Percentiles rank a stretch among this genome's conserved stretches.
phyloP scores from a whole-genome alignment of 176 grass and related monocot species.

The Hyparrhenia diplandra region DNA sequence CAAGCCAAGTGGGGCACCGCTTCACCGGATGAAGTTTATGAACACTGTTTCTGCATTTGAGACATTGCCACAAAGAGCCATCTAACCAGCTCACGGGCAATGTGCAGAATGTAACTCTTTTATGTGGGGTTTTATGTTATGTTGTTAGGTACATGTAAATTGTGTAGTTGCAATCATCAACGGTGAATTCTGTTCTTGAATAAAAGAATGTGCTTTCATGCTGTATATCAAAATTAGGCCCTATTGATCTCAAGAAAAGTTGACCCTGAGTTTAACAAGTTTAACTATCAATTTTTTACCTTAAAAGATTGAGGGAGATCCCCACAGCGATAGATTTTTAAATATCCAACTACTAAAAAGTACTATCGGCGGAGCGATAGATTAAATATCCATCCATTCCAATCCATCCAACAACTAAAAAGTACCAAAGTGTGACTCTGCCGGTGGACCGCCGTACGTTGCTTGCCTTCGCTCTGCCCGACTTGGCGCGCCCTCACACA shows the following conservation, averaged over 20 bases:
- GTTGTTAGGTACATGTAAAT: conserved; percentile 9
- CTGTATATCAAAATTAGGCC: background rate
- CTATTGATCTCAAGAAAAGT: background rate
- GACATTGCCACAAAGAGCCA: conserved; percentile 80
- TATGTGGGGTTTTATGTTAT: background rate
- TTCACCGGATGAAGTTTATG: conserved; percentile 85
- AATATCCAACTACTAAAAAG: no score
- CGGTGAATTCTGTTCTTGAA: background rate
- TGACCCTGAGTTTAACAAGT: background rate
- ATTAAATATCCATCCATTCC: no score
- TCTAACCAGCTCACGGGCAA: conserved; percentile 12
- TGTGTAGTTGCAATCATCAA: background rate
- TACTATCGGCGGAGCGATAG: no score
- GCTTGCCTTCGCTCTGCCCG: no score
- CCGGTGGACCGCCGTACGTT: no score
- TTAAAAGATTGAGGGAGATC: no score
- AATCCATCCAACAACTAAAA: no score
- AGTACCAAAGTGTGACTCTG: no score
- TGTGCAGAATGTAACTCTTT: background rate
- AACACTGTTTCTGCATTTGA: conserved; percentile 94
- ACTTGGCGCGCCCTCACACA: no score
- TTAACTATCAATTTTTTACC: background rate
- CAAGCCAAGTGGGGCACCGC: conserved; percentile 91
- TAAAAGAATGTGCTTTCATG: background rate
- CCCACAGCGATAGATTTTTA: no score